These are phyloP conservation scores for Macrocybe gigantea DNA, from an alignment of 768 basidiomycete species.

Conservation along the genomic window DNA sequence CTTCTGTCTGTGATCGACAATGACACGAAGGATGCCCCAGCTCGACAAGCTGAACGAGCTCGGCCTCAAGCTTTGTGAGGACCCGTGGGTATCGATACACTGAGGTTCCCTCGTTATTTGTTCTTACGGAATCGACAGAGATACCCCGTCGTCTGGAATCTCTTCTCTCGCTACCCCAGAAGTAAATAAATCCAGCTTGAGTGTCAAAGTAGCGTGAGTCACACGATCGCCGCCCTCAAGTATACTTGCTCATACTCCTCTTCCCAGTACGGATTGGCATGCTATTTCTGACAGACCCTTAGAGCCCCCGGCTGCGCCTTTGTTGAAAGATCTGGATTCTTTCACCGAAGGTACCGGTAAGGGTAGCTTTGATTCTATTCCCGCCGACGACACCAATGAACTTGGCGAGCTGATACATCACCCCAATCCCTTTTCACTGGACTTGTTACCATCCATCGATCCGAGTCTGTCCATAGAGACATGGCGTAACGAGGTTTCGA, in stretches of 20 bases:
- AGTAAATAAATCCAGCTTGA: too few relatives aligned
- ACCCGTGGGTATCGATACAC: not conserved
- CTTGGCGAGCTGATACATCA: conserved; percentile 26
- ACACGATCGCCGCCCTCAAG: too few relatives aligned
- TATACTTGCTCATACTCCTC: too few relatives aligned
- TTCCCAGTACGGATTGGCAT: not conserved
- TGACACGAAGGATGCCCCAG: not conserved
- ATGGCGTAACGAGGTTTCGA: conserved; percentile 37
- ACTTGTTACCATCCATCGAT: conserved; percentile 21
- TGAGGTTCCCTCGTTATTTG: not conserved
- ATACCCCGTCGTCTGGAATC: not conserved
- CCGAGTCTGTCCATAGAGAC: conserved; percentile 26
- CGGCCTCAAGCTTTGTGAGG: conserved; percentile 2
- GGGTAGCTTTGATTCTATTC: conserved; percentile 46
- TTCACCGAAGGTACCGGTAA: conserved; percentile 54
- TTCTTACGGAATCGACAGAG: not conserved
- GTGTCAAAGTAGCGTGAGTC: too few relatives aligned
- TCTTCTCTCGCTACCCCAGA: too few relatives aligned
- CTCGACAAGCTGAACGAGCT: conserved; percentile 1
- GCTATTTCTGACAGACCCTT: not conserved
- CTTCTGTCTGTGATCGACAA: not conserved
- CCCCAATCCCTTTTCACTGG: conserved; percentile 24
- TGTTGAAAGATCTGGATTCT: conserved; percentile 50
- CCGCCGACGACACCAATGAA: conserved; percentile 29
- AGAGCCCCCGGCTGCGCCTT: conserved; percentile 34